Conservation (phyloP, 495 filamentous ascomycete species). For the Chaetomium fimeti region DNA sequence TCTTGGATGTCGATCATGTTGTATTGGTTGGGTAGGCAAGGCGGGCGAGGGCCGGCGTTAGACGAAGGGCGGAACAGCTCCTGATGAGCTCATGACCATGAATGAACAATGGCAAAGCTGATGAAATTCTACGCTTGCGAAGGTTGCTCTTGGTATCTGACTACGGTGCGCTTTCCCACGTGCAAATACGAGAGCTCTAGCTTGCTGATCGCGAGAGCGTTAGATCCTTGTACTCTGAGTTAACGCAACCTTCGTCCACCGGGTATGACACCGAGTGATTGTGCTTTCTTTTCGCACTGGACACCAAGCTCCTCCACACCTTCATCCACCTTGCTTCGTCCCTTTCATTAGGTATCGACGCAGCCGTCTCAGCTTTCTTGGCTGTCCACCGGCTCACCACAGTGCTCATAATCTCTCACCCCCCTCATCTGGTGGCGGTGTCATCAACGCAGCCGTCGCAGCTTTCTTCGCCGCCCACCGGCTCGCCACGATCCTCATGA, state of each 20-base stretch:
- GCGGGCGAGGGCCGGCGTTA: neutral
- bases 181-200: too few relatives aligned
- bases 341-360: conserved; percentile 3
- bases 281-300: neutral
- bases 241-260: too few relatives aligned
- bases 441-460: too few relatives aligned
- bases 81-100: conserved; percentile 16
- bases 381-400: conserved; percentile 51
- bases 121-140: neutral
- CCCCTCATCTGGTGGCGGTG: conserved; percentile 59
- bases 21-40: neutral
- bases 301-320: conserved; percentile 12
- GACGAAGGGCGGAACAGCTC: neutral
- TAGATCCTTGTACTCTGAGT: too few relatives aligned
- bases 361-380: conserved; percentile 22
- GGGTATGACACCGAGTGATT: neutral
- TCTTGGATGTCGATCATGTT: neutral
- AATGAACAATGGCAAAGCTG: conserved; percentile 5
- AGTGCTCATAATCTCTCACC: conserved; percentile 62
- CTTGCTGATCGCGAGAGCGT: too few relatives aligned
- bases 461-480: conserved; percentile 43
- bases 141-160: too few relatives aligned
- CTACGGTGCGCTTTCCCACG: too few relatives aligned
- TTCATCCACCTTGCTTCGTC: conserved; percentile 11
- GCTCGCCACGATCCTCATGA: conserved; percentile 60